These are phyloP conservation scores for Beta macrorhiza DNA, from an alignment of 179 eudicot species.

Conservation along the genomic window DNA sequence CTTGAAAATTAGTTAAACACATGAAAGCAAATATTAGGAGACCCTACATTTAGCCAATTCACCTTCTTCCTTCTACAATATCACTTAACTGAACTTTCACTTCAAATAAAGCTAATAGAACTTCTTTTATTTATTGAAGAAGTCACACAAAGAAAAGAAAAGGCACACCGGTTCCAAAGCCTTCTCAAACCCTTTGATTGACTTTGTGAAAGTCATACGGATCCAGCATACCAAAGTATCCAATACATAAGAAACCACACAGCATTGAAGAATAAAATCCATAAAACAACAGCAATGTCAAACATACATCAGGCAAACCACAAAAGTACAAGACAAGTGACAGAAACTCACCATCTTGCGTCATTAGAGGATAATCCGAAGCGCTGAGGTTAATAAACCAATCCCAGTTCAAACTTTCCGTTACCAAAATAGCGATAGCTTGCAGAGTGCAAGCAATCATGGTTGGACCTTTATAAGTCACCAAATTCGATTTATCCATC, in stretches of 20 bases:
- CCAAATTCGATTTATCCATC: constrained; percentile 72
- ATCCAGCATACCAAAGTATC: constrained; percentile 1
- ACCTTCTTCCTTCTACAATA: neutral
- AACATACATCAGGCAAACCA: neutral
- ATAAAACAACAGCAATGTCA: neutral
- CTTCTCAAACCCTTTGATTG: neutral
- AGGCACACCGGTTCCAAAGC: neutral
- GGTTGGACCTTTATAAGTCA: constrained; percentile 75
- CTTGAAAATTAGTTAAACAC: neutral
- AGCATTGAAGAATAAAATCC: neutral
- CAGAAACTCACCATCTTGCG: constrained; percentile 67
- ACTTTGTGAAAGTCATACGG: neutral
- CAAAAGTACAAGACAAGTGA: neutral
- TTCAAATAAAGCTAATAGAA: neutral
- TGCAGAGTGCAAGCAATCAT: constrained; percentile 84
- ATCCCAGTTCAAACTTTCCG: constrained; percentile 60
- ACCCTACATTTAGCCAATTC: neutral
- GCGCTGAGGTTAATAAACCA: constrained; percentile 88
- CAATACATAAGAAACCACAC: neutral
- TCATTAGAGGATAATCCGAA: constrained; percentile 80
- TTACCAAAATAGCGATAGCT: constrained; percentile 67
- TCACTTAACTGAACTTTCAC: neutral
- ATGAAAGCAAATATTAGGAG: neutral
- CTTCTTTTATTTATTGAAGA: neutral
- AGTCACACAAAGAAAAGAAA: neutral